Base-by-base conservation (phyloP, 257 asterid species). In the Forsythia viridissima region DNA sequence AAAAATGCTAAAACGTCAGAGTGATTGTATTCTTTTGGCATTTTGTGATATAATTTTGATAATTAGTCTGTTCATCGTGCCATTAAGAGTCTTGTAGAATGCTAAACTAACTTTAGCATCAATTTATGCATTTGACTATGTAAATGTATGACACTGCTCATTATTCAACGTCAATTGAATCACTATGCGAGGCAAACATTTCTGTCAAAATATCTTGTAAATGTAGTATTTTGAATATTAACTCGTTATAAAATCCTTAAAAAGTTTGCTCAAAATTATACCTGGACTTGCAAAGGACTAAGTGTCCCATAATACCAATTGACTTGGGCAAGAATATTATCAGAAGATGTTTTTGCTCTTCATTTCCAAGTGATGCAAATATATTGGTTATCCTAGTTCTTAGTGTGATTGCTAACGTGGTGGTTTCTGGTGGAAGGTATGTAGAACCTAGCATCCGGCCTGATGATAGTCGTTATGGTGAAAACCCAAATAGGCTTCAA, bases 381-480 rank as follows among this genome's bases (percentile, higher is more conserved):
- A 38, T n/a, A 51, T 8, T 46, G 39, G 75, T 44, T 65, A 75
- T 77, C 39, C 76, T 61, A 55, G 76, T 78, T 78, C 76, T 69
- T 73, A 36, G 57, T 77, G 71, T 67, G 72, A 76, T 40, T 66
- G 75, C 80, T 88, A 81, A 91, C 82, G 68, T 76, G 72, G 76
- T 85, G 30, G 80, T 86, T 81, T 88, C 75, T 88, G 79, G 77
- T 90, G 91, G 82, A 87, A 95, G 99, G 86, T 95, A 95, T 81
- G 92, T 92, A 70, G 99, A 95, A 83, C 99, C 99, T 78, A 93
- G 99, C 85, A 87, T 95, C 84, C 91, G 99, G 48, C 99, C 99
- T 6, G 98, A 96, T 82, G 99, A 96, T 83, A 96, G 99, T 80
- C 97, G 99, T 40, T 96, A 96, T 84, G 99, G 99, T 83, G 97